Conservation (phyloP, 805 yeast species). For the Scheffersomyces spartinae region DNA sequence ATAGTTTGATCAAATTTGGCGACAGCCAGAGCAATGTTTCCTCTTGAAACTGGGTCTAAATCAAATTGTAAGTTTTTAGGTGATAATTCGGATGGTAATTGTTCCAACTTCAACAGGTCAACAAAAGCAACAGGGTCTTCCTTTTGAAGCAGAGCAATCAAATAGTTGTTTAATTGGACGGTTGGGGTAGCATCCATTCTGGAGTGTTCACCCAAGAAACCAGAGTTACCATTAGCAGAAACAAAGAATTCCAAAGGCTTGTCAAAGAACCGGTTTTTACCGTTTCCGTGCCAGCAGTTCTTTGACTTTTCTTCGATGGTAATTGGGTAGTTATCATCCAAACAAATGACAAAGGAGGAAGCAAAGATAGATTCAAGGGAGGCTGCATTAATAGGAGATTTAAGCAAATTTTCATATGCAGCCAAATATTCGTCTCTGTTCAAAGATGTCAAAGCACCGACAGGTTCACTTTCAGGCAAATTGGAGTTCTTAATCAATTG, state of each 20-base stretch:
- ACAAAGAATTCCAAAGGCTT: conserved; percentile 83
- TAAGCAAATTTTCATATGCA: conserved; percentile 44
- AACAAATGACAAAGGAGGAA: conserved; percentile 69
- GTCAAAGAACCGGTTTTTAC: conserved; percentile 81
- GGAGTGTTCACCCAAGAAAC: conserved; percentile 93
- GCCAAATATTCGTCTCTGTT: conserved; percentile 76
- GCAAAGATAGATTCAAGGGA: conserved; percentile 61
- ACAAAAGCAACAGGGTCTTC: conserved; percentile 20
- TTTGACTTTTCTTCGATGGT: conserved; percentile 77
- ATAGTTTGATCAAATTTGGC: conserved; percentile 45
- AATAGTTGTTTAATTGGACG: conserved; percentile 69
- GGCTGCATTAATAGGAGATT: conserved; percentile 49
- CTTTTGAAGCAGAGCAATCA: conserved; percentile 45
- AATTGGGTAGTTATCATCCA: conserved; percentile 63
- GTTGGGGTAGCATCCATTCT: conserved; percentile 98
- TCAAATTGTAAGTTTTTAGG: conserved; percentile 39
- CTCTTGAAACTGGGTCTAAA: conserved; percentile 38
- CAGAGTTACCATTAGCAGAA: conserved; percentile 75
- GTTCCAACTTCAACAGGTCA: neutral
- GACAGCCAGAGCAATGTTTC: conserved; percentile 45
- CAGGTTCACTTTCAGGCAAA: conserved; percentile 35
- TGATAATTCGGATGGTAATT: conserved; percentile 6
- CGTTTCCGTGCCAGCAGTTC: conserved; percentile 93
- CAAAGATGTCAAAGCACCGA: conserved; percentile 74
- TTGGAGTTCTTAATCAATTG: conserved; percentile 37